phyloP scores from a whole-genome alignment of 2,329 filamentous ascomycete genomes.

The Aspergillus phoenicis region DNA sequence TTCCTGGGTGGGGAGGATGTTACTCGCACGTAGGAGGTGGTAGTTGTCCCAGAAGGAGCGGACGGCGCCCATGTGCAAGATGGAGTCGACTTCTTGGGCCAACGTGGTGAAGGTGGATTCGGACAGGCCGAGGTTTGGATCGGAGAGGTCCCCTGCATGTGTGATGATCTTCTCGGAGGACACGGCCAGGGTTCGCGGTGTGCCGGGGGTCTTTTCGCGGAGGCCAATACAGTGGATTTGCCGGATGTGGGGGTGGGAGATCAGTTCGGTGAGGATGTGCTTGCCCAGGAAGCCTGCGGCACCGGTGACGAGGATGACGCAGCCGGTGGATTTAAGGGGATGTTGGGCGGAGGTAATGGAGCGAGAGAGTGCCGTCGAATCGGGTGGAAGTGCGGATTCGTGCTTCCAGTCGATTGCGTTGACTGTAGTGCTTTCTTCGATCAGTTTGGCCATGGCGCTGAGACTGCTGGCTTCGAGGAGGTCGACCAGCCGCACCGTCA shows the following conservation, averaged over 20 bases:
- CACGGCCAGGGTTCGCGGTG: not conserved
- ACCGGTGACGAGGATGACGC: constrained; percentile 9
- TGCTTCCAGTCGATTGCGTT: not conserved
- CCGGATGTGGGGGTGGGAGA: not conserved
- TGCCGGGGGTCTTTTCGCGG: not conserved
- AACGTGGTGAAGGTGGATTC: not conserved
- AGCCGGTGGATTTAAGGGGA: not conserved
- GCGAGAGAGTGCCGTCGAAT: not conserved
- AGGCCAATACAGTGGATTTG: constrained; percentile 11
- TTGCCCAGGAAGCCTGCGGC: constrained; percentile 10
- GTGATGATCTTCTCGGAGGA: not conserved
- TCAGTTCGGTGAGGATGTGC: not conserved
- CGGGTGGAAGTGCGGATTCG: not conserved
- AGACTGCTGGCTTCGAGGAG: not conserved
- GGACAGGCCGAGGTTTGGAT: not conserved
- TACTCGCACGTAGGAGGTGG: constrained; percentile 24
- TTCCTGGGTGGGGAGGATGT: constrained; percentile 28
- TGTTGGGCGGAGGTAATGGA: not conserved
- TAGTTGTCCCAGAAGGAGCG: constrained; percentile 33
- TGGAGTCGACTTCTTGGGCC: not conserved
- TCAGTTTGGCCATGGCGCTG: not conserved
- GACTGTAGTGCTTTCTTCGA: not conserved
- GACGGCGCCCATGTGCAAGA: constrained; percentile 9
- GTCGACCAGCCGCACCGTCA: not conserved
- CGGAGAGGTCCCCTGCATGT: constrained; percentile 1